Evolutionary conservation across 2,329 filamentous ascomycete genomes (phyloP).

Genomic region (Leptographium galeiforme): DNA sequence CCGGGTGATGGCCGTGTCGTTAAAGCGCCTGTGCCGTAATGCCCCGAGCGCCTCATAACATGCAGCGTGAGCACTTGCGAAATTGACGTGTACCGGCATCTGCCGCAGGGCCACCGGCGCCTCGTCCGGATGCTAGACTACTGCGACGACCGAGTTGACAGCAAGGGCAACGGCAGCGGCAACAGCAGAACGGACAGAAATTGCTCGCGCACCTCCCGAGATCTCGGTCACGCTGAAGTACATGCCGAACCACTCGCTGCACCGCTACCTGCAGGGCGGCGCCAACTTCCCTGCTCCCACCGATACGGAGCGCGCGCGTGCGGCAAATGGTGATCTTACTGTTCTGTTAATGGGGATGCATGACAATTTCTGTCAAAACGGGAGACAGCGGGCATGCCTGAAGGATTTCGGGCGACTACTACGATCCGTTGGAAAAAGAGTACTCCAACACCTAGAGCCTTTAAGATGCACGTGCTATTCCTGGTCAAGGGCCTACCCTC

Average conservation of each 20-base stretch:
- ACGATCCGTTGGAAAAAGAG: too few species aligned
- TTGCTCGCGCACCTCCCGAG: too few species aligned
- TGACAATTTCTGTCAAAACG: too few species aligned
- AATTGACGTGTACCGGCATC: conserved; percentile 3
- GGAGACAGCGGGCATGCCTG: too few species aligned
- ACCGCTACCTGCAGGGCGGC: not conserved
- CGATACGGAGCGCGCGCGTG: not conserved
- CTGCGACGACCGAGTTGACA: not conserved
- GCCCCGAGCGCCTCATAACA: not conserved
- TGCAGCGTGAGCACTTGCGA: not conserved
- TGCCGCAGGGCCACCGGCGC: conserved; percentile 2
- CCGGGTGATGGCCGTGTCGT: not conserved
- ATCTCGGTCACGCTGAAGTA: conserved; percentile 5
- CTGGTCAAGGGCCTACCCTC: too few species aligned
- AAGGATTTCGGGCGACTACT: too few species aligned
- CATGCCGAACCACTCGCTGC: conserved; percentile 2
- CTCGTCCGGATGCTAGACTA: conserved; percentile 1
- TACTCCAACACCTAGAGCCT: too few species aligned
- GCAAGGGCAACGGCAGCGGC: not conserved
- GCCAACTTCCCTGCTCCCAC: not conserved
- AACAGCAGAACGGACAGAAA: too few species aligned
- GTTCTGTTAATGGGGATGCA: too few species aligned
- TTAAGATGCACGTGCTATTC: too few species aligned
- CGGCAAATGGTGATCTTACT: too few species aligned
- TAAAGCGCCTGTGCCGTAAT: not conserved